Percentiles rank a stretch among this genome's conserved stretches.
phyloP scores from a whole-genome alignment of 1,139 yeast species.

The Kurtzmaniella quercitrusa region DNA sequence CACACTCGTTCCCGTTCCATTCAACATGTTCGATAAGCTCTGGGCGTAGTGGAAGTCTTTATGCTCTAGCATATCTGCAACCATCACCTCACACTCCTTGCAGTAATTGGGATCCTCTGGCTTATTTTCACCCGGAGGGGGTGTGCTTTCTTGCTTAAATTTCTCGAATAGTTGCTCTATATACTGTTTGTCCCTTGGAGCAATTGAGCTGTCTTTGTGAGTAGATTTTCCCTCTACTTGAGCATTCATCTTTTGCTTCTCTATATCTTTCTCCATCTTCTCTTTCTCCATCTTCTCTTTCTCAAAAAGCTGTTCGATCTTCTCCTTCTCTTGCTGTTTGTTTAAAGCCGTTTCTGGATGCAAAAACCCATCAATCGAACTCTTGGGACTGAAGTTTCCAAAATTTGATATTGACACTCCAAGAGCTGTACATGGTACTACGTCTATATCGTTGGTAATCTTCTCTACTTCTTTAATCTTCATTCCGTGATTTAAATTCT shows the following conservation, averaged over 20 bases:
- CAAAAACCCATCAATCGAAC: constrained; percentile 50
- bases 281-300: background rate
- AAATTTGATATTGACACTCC: constrained; percentile 53
- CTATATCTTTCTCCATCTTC: too few species aligned
- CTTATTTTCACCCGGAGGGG: constrained; percentile 12
- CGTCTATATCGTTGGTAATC: constrained; percentile 21
- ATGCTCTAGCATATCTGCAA: constrained; percentile 36
- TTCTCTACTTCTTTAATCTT: constrained; percentile 10
- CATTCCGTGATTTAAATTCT: constrained; percentile 31
- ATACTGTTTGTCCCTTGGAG: constrained; percentile 11
- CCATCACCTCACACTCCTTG: constrained; percentile 19
- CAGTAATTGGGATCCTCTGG: constrained; percentile 20
- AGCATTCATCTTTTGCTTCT: too few species aligned
- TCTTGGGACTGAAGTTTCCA: constrained; percentile 35
- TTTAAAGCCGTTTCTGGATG: background rate
- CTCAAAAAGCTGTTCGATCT: background rate
- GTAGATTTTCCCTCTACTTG: too few species aligned
- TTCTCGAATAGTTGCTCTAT: constrained; percentile 15
- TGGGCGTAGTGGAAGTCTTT: constrained; percentile 38
- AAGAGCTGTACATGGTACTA: constrained; percentile 48
- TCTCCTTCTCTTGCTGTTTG: background rate
- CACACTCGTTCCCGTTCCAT: constrained; percentile 9
- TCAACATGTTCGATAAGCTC: constrained; percentile 29
- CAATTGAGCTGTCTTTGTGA: background rate
- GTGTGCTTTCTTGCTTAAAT: constrained; percentile 7